Percentiles rank a stretch among this genome's conserved stretches.
These are phyloP conservation scores for Eimeria sp. DNA, from an alignment of 169 alveolate genomes.

Conservation along the genomic window DNA sequence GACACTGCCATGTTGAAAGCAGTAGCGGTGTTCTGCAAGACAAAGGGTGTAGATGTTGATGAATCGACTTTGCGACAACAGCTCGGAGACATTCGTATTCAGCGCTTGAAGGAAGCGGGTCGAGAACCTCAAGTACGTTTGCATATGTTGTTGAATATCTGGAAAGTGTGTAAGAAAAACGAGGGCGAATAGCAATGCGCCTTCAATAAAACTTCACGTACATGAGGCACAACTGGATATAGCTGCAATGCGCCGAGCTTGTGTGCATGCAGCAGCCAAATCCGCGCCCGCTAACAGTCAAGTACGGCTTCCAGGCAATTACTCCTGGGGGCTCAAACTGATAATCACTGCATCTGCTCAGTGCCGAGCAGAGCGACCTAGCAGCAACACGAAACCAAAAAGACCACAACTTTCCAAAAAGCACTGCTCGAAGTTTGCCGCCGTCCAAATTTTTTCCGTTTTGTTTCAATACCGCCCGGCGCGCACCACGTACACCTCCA, in stretches of 20 bases:
- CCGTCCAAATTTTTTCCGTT: not conserved
- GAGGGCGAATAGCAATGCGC: not conserved
- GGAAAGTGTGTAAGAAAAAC: not conserved
- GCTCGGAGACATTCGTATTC: slow-evolving; percentile 65
- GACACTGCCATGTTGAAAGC: slow-evolving; percentile 70
- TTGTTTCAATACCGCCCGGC: not conserved
- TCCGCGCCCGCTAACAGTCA: slow-evolving; percentile 64
- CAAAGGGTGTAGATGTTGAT: slow-evolving; percentile 63
- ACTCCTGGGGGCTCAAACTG: slow-evolving; percentile 43
- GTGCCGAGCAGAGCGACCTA: not conserved
- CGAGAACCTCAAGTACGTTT: not conserved
- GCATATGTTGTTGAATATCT: not conserved
- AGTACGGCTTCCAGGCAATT: slow-evolving; percentile 77
- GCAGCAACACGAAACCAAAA: not conserved
- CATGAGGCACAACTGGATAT: not conserved
- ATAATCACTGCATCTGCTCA: not conserved
- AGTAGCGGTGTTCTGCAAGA: slow-evolving; percentile 55
- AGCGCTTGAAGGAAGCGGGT: slow-evolving; percentile 41
- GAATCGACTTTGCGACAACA: slow-evolving; percentile 55
- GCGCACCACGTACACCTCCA: not conserved
- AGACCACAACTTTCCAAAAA: not conserved
- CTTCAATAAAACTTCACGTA: not conserved
- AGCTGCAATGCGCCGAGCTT: not conserved
- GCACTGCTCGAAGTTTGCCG: not conserved
- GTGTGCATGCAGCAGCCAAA: slow-evolving; percentile 6